A percentile compares a stretch with the other conserved stretches of the same genome.
Conservation (phyloP, 2,329 filamentous ascomycete genomes). For the Aureobasidium leucospermi region DNA sequence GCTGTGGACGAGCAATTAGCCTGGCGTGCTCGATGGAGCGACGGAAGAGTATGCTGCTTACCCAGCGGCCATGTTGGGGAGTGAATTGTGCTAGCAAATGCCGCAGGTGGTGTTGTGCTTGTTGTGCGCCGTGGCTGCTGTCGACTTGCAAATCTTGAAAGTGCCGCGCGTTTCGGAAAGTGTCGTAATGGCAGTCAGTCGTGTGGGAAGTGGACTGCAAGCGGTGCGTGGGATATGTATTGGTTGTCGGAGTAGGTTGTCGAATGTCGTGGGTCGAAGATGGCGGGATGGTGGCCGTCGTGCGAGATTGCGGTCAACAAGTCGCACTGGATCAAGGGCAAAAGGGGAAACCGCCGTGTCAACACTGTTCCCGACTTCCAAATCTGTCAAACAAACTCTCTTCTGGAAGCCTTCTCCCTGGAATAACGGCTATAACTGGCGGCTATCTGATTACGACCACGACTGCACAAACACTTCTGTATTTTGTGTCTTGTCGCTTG, state of each 20-base stretch:
- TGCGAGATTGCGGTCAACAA: conserved; percentile 14
- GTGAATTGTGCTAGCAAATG: neutral
- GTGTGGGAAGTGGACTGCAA: neutral
- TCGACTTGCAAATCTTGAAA: neutral
- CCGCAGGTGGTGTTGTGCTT: neutral
- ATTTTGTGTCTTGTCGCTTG: neutral
- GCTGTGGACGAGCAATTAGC: conserved; percentile 16
- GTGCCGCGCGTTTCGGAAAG: neutral
- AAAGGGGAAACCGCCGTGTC: conserved; percentile 10
- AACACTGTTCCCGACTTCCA: neutral
- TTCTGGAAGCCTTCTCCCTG: neutral
- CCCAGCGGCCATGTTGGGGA: neutral
- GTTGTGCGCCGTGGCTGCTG: neutral
- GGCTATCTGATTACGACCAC: too few relatives aligned
- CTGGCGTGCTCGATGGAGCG: neutral
- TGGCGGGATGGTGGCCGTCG: neutral
- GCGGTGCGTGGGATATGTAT: neutral
- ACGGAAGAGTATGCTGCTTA: neutral
- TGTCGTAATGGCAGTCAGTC: neutral
- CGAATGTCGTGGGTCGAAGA: neutral
- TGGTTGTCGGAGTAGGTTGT: neutral
- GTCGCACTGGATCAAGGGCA: neutral
- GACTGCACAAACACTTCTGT: too few relatives aligned
- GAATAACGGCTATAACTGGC: neutral
- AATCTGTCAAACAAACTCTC: neutral